A percentile compares a stretch with the other conserved stretches of the same genome.
Conservation (phyloP, 1,139 yeast genomes). For the Taphrina sp. region DNA sequence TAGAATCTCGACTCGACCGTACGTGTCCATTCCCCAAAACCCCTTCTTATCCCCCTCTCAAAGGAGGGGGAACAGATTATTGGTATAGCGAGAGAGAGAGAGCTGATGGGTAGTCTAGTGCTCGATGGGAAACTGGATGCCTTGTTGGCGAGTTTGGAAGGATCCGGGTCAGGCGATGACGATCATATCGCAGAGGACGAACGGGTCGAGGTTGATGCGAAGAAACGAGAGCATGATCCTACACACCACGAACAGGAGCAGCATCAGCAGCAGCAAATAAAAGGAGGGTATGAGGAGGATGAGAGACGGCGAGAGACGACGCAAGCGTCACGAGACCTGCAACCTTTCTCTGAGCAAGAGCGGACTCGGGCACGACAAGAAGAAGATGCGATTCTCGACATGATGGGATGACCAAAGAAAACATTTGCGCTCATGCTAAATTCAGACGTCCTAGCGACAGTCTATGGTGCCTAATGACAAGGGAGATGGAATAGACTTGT, state of each 20-base stretch:
- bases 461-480: too few species aligned
- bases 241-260: not conserved
- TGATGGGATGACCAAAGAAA: slow-evolving; percentile 6
- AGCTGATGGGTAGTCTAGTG: not conserved
- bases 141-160: not conserved
- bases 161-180: not conserved
- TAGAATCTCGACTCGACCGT: slow-evolving; percentile 29
- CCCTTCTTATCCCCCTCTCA: too few species aligned
- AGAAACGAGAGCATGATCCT: not conserved
- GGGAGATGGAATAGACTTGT: too few species aligned
- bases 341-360: too few species aligned
- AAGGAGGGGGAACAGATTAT: not conserved
- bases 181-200: not conserved
- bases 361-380: not conserved
- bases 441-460: too few species aligned
- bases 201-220: not conserved
- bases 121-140: slow-evolving; percentile 11
- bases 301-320: not conserved
- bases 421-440: too few species aligned
- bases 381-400: slow-evolving; percentile 1
- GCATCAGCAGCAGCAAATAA: not conserved
- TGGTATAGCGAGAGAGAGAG: not conserved
- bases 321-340: not conserved
- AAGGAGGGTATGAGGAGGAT: not conserved
- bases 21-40: not conserved